A percentile compares a stretch with the other conserved stretches of the same genome.
Evolutionary conservation across 1,284 basidiomycete genomes (phyloP).

Genomic region (Mycosarcoma mackinlayi): DNA sequence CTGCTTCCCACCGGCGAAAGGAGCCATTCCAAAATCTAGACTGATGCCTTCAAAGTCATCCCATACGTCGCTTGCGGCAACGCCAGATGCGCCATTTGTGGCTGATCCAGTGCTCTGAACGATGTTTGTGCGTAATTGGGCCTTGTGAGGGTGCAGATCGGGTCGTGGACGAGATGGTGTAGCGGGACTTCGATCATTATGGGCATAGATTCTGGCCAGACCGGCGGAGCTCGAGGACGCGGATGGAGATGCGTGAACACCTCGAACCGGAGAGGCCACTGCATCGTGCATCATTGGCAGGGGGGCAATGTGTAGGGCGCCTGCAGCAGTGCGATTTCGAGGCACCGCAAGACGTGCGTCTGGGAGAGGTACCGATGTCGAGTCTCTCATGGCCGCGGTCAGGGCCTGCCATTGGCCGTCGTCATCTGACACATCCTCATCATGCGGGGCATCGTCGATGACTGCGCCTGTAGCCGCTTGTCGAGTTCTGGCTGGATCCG

Average conservation of each 20-base stretch:
- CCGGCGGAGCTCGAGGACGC: slow-evolving; percentile 8
- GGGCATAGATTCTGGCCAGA: neutral
- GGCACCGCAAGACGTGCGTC: slow-evolving; percentile 26
- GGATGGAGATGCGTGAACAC: slow-evolving; percentile 7
- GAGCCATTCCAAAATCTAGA: slow-evolving; percentile 59
- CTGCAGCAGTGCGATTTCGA: slow-evolving; percentile 1
- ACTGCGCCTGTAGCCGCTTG: neutral
- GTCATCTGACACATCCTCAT: slow-evolving; percentile 11
- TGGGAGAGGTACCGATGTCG: slow-evolving; percentile 3
- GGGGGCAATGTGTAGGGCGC: neutral
- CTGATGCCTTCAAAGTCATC: slow-evolving; percentile 51
- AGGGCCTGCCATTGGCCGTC: slow-evolving; percentile 23
- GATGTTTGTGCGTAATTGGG: neutral
- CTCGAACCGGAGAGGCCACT: slow-evolving; percentile 6
- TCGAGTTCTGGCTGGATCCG: slow-evolving; percentile 12
- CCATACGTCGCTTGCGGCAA: slow-evolving; percentile 21
- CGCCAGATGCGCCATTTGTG: neutral
- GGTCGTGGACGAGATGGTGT: slow-evolving; percentile 18
- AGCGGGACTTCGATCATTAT: slow-evolving; percentile 17
- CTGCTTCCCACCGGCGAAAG: slow-evolving; percentile 21
- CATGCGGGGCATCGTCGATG: neutral
- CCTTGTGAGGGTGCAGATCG: neutral
- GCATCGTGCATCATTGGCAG: neutral
- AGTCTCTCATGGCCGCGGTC: slow-evolving; percentile 12
- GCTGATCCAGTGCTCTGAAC: neutral